Evolutionary conservation across 148 eudicot species (phyloP), one percentile per base, ranked within the genome.

Genomic region (Cornus controversa): DNA sequence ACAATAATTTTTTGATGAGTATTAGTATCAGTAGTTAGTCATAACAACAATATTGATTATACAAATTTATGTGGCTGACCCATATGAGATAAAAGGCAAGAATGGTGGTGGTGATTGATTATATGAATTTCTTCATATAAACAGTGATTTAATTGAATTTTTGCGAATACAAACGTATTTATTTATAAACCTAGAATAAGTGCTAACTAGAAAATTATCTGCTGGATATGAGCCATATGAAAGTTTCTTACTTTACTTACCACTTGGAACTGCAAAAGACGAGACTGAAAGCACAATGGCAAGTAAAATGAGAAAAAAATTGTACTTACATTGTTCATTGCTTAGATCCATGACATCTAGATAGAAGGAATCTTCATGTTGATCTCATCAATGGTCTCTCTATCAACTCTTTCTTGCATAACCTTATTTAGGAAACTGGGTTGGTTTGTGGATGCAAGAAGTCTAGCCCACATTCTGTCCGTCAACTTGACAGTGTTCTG

Each of bases 401-500:
- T 68, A 29, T 76, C 75, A 66, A 80, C 53, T 40, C 77, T 87
- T 70, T 83, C 86, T 73, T 42, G 77, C 72, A 80, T 69, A 37
- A 57, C 24, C 53, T 84, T 71, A 6, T 75, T 45, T 66, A 86
- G 50, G 65, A 89, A 89, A 74, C 85, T 85, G 29, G 92, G 92
- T 71, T 89, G 92, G 74, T 85, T 85, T 24, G 90, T 89, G 29
- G 92, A 89, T 9, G 89, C 86, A 8, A 89, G 84, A 36, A 89
- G 89, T 75, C 92, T 82, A 69, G 92, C 92, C 92, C 92, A 89
- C 88, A 82, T 87, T 80, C 92, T 80, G 73, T 80, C 90, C 69
- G 92, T 89, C 76, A 87, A 58, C 60, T 82, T 86, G 71, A 89
- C 86, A 65, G 68, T 74, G 76, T 89, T 84, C 60, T 69, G 72